Conservation (phyloP, 192 early-diverging fungal genomes). For the Funneliformis mosseae region DNA sequence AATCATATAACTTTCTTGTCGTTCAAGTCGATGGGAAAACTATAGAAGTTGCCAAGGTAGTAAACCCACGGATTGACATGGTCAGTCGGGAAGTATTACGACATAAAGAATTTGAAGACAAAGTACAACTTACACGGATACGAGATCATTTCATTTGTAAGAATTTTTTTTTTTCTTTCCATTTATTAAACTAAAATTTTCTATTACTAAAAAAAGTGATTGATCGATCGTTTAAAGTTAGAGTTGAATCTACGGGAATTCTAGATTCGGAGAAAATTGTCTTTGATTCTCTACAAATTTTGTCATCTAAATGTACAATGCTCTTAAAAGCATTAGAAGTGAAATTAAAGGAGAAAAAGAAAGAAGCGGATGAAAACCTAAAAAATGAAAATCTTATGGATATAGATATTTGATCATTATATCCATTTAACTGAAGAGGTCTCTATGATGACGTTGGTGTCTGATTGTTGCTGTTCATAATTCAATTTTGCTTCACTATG, state of each 20-base stretch:
- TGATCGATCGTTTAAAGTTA: conserved; percentile 54
- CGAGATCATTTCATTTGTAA: conserved; percentile 99
- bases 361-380: background rate
- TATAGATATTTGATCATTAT: background rate
- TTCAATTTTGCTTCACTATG: background rate
- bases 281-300: conserved; percentile 72
- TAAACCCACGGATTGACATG: conserved; percentile 93
- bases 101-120: conserved; percentile 89
- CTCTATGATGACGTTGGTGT: no score
- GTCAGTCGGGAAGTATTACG: conserved; percentile 91
- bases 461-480: background rate
- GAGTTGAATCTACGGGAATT: conserved; percentile 84
- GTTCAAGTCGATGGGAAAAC: conserved; percentile 36
- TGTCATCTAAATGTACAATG: conserved; percentile 78
- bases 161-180: conserved; percentile 28
- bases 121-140: conserved; percentile 84
- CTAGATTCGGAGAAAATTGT: conserved; percentile 79
- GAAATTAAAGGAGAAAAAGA: conserved; percentile 4
- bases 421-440: background rate
- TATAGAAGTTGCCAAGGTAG: conserved; percentile 74
- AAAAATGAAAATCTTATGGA: background rate
- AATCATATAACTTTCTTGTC: background rate
- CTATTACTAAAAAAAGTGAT: conserved; percentile 12
- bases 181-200: background rate
- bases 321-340: conserved; percentile 61